These are phyloP conservation scores for Fusarium udum DNA, from an alignment of 2,329 filamentous ascomycete species.

Conservation along the genomic window DNA sequence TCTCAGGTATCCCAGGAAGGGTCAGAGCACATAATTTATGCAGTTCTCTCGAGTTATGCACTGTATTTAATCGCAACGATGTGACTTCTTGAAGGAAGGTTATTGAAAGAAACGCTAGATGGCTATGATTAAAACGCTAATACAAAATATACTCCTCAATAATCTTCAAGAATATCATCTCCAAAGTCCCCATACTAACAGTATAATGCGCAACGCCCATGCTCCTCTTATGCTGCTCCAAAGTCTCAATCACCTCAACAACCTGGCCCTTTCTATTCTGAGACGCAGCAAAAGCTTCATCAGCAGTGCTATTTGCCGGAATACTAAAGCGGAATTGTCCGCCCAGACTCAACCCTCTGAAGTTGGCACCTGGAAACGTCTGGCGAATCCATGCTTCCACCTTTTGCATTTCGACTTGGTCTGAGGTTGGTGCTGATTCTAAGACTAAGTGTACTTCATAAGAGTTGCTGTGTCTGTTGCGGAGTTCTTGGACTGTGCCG, in stretches of 20 bases:
- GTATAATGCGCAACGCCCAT: background rate
- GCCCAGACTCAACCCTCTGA: background rate
- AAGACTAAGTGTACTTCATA: constrained; percentile 82
- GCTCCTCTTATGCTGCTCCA: background rate
- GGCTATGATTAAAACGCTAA: background rate
- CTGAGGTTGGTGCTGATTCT: constrained; percentile 74
- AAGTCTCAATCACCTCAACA: background rate
- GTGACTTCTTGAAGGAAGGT: rapidly evolving
- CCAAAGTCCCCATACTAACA: background rate
- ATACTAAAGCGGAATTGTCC: background rate
- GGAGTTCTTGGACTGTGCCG: constrained; percentile 73
- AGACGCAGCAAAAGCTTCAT: background rate
- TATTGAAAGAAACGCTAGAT: background rate
- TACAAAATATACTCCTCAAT: background rate
- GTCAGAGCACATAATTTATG: background rate
- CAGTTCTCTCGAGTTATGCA: background rate
- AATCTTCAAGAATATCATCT: constrained; percentile 6
- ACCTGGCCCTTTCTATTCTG: background rate
- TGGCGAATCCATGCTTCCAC: background rate
- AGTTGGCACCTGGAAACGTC: background rate
- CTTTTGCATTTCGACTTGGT: constrained; percentile 15
- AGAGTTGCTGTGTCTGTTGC: constrained; percentile 75
- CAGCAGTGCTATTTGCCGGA: background rate
- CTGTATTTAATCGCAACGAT: rapidly evolving
- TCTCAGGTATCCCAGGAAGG: rapidly evolving